These are phyloP conservation scores for Malassezia sympodialis DNA, from an alignment of 1,284 basidiomycete species.

Conservation along the genomic window DNA sequence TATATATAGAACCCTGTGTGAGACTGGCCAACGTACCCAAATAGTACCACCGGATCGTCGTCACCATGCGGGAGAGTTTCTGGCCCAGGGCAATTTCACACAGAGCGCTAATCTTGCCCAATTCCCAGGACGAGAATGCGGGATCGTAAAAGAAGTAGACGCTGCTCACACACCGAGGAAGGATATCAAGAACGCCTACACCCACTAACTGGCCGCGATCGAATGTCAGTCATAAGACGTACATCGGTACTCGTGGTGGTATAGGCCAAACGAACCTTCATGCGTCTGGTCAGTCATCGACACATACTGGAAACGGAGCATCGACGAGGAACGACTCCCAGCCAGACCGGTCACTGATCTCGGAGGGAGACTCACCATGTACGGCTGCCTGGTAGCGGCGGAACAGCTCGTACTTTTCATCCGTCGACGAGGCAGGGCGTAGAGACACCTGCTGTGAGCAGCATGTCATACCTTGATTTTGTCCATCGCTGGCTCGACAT, in stretches of 20 bases:
- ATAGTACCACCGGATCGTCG: slow-evolving; percentile 21
- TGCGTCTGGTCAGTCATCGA: neutral
- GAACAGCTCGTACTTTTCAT: slow-evolving; percentile 41
- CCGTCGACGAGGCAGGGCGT: slow-evolving; percentile 6
- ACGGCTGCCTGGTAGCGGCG: slow-evolving; percentile 34
- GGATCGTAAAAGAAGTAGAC: slow-evolving; percentile 93
- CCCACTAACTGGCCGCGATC: slow-evolving; percentile 68
- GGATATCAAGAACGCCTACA: slow-evolving; percentile 78
- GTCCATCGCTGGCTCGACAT: neutral
- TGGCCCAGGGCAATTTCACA: slow-evolving; percentile 30
- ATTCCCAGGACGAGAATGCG: slow-evolving; percentile 61
- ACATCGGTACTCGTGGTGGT: slow-evolving; percentile 43
- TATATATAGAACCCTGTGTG: slow-evolving; percentile 29
- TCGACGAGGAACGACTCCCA: slow-evolving; percentile 38
- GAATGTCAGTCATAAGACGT: slow-evolving; percentile 2
- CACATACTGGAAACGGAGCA: slow-evolving; percentile 9
- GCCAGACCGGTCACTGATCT: slow-evolving; percentile 26
- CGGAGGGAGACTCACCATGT: slow-evolving; percentile 20
- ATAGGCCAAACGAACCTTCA: slow-evolving; percentile 23
- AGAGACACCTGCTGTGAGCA: neutral
- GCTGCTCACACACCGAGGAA: slow-evolving; percentile 79
- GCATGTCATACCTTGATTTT: slow-evolving; percentile 1
- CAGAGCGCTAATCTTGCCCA: slow-evolving; percentile 59
- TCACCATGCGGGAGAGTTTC: slow-evolving; percentile 21
- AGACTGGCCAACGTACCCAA: slow-evolving; percentile 14